Percentiles rank a stretch among this genome's conserved stretches.
phyloP scores from a whole-genome alignment of 176 grass and related monocot species.

The Oryza officinalis region DNA sequence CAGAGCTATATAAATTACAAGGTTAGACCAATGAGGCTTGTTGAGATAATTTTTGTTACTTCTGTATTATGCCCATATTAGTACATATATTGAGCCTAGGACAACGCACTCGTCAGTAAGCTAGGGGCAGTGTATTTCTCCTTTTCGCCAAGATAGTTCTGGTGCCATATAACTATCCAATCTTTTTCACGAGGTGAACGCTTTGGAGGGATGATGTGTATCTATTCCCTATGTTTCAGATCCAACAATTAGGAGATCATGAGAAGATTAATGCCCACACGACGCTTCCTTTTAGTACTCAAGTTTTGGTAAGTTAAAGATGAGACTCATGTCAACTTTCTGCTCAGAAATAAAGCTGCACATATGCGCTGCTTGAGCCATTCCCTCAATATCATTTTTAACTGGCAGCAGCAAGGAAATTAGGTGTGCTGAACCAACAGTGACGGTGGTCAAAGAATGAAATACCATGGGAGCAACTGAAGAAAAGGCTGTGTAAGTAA shows the following conservation, averaged over 20 bases:
- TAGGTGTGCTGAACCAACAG: not conserved
- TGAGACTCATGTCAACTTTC: not conserved
- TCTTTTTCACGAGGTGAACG: not conserved
- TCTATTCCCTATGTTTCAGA: too few relatives aligned
- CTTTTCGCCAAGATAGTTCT: not conserved
- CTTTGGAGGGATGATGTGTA: too few relatives aligned
- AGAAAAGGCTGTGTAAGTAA: not conserved
- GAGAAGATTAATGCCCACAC: not conserved
- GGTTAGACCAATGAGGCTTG: too few relatives aligned
- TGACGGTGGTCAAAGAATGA: not conserved
- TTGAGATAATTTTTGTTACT: too few relatives aligned
- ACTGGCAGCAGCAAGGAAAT: not conserved
- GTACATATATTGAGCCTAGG: not conserved
- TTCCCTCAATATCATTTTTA: constrained; percentile 4
- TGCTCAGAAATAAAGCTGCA: not conserved
- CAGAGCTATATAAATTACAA: not conserved
- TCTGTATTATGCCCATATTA: not conserved
- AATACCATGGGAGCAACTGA: not conserved
- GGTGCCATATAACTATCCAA: not conserved
- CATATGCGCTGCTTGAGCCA: not conserved
- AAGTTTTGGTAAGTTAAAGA: not conserved
- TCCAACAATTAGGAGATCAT: not conserved
- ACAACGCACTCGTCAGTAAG: not conserved
- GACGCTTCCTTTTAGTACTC: not conserved
- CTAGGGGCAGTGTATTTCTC: too few relatives aligned